These are phyloP conservation scores for Cicer judaicum DNA, from an alignment of 306 rosid genomes.

Conservation along the genomic window DNA sequence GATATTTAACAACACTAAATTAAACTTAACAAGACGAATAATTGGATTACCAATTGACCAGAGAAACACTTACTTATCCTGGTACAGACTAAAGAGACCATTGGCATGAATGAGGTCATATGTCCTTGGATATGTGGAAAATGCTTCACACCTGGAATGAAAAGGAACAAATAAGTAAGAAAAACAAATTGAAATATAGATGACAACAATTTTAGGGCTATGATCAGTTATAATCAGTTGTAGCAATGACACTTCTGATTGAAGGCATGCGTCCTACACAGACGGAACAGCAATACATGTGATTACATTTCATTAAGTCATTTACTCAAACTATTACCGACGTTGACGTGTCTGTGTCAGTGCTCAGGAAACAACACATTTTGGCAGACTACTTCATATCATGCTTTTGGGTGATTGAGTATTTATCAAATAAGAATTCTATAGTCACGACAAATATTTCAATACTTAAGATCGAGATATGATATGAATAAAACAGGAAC, in stretches of 20 bases:
- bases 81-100: constrained; percentile 82
- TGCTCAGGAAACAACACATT: not conserved
- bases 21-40: constrained; percentile 20
- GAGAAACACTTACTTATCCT: constrained; percentile 70
- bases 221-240: not conserved
- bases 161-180: constrained; percentile 30
- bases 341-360: no score
- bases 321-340: no score
- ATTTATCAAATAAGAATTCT: constrained; percentile 3
- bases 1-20: no score
- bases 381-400: not conserved
- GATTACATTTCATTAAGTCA: no score
- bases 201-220: not conserved
- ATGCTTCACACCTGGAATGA: constrained; percentile 83
- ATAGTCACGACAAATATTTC: not conserved
- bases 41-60: constrained; percentile 16
- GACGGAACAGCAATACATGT: no score
- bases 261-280: no score
- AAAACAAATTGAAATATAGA: not conserved
- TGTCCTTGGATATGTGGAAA: constrained; percentile 96
- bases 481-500: constrained; percentile 17
- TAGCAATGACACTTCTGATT: no score
- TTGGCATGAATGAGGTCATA: constrained; percentile 91
- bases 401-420: not conserved
- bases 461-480: constrained; percentile 20